These are phyloP conservation scores for Phaeosphaeriaceae sp. DNA, from an alignment of 2,329 filamentous ascomycete species.

Conservation along the genomic window DNA sequence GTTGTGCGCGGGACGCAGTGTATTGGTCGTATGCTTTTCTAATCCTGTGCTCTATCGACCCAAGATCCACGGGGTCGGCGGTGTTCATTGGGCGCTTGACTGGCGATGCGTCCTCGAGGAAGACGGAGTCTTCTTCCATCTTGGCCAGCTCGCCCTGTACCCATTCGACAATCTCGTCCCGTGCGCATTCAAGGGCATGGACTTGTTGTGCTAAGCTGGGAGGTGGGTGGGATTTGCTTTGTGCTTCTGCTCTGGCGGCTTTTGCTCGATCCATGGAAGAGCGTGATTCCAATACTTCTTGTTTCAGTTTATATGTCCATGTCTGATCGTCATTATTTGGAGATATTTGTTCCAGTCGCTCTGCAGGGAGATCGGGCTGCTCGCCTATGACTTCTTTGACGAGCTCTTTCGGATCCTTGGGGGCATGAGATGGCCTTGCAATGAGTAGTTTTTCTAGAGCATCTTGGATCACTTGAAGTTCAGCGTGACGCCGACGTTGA, in stretches of 20 bases:
- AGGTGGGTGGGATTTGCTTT: conserved; percentile 3
- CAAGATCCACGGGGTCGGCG: conserved; percentile 16
- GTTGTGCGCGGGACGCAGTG: conserved; percentile 24
- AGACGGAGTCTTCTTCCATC: conserved; percentile 46
- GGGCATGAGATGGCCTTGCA: conserved; percentile 41
- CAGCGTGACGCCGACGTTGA: conserved; percentile 54
- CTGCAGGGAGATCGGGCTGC: conserved; percentile 46
- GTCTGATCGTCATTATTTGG: conserved; percentile 29
- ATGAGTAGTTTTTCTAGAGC: conserved; percentile 50
- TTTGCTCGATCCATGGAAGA: conserved; percentile 41
- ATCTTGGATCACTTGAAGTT: conserved; percentile 56
- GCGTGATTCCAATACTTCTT: conserved; percentile 46
- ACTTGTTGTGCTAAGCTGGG: conserved; percentile 39
- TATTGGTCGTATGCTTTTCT: conserved; percentile 42
- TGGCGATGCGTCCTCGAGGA: conserved; percentile 43
- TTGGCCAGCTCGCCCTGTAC: conserved; percentile 58
- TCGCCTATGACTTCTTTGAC: conserved; percentile 43
- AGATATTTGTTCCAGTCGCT: conserved; percentile 34
- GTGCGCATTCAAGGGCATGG: conserved; percentile 52
- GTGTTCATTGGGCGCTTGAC: conserved; percentile 28
- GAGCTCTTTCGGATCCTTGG: conserved; percentile 33
- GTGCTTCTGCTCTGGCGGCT: conserved; percentile 22
- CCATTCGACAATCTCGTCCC: conserved; percentile 60
- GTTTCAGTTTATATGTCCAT: conserved; percentile 46
- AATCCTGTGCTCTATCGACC: conserved; percentile 33